Conservation (phyloP, 2,329 filamentous ascomycete species). For the Juglanconis juglandina region DNA sequence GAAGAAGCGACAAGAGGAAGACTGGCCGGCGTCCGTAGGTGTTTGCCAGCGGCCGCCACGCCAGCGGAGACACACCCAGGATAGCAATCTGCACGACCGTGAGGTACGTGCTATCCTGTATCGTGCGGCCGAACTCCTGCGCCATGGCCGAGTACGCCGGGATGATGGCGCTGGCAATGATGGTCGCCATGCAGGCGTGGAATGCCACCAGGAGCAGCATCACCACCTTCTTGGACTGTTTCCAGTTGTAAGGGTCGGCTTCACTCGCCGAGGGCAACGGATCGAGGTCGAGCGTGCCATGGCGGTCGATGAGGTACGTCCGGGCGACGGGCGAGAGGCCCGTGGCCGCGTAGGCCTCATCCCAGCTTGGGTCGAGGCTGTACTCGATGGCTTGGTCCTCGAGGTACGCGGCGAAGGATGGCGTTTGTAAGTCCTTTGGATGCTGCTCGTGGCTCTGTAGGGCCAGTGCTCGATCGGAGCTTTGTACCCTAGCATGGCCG, state of each 20-base stretch:
- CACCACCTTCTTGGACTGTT: conserved; percentile 44
- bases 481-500: conserved; percentile 7
- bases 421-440: not conserved
- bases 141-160: conserved; percentile 47
- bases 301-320: conserved; percentile 45
- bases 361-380: not conserved
- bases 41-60: conserved; percentile 1
- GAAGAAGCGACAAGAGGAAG: conserved; percentile 46
- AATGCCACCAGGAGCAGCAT: conserved; percentile 49
- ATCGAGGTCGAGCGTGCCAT: conserved; percentile 51
- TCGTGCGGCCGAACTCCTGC: conserved; percentile 38
- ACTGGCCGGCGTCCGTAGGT: conserved; percentile 37
- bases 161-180: conserved; percentile 46
- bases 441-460: not conserved
- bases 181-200: conserved; percentile 49
- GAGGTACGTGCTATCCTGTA: conserved; percentile 22
- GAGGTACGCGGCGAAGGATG: not conserved
- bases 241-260: conserved; percentile 53
- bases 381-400: not conserved
- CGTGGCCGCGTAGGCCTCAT: not conserved
- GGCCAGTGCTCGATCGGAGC: not conserved
- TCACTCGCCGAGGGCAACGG: conserved; percentile 45
- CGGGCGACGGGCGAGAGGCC: conserved; percentile 26
- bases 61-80: not conserved
- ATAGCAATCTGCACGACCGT: not conserved